Evolutionary conservation across 2,329 filamentous ascomycete genomes (phyloP), one percentile per base, ranked within the genome.

Genomic region (Fusarium buxicola): DNA sequence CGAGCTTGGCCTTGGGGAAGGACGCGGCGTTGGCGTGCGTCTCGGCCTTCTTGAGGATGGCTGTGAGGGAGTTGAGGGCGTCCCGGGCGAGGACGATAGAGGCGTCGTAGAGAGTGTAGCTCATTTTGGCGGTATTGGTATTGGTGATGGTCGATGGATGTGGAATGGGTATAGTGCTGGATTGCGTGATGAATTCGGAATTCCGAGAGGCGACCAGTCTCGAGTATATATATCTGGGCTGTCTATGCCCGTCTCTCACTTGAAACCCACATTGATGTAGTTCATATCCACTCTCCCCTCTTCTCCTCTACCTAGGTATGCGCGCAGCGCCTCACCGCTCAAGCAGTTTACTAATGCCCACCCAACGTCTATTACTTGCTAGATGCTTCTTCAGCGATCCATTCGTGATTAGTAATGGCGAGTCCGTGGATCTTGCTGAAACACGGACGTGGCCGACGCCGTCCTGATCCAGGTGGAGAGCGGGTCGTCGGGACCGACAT

Each of bases 101-200:
- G 53, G 71, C 61, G 58, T 81, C 77, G 78, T 80, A 81, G 58
- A 81, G 69, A n/a, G 77, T 69, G 75, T 70, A 75, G 60, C 73
- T 70, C 74, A 76, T 77, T 58, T 63, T 80, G 66, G 54, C 55
- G 40, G 44, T 34, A 21, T 30, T 30, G 31, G 38, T 28, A 27
- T 34, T 36, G 41, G 12, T 46, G 24, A 27, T 7, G 34, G 7
- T 24, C 24, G 49, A 44, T 28, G 24, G 36, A 47, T 39, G 36
- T 66, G 40, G 10, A 53, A 57, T 53, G 24, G 48, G 55, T 54
- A 30, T 58, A 34, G 55, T 46, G 43, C 31, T 41, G 40, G 36
- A 62, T 68, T 68, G 55, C 66, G 61, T 68, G 58, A 64, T 69
- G 47, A 40, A 16, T 30, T 50, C 44, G 18, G 16, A 12, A 32